Evolutionary conservation across 1,284 basidiomycete genomes (phyloP), one percentile per base, ranked within the genome.

Genomic region (Ceratobasidium sp.): DNA sequence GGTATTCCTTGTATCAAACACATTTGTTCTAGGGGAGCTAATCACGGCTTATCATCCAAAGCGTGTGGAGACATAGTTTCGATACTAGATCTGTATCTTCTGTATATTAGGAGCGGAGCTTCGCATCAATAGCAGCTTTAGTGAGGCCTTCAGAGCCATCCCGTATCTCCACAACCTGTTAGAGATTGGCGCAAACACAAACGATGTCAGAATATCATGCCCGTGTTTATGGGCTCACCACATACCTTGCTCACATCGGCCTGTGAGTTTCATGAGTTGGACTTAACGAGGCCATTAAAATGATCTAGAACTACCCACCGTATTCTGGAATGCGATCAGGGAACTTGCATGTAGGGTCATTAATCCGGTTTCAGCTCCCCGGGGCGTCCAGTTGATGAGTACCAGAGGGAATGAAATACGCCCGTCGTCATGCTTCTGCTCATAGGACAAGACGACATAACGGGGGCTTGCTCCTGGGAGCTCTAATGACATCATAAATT

Each of bases 401-500:
- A 92, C 86, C 14, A 95, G 81, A 1, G 92, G 92, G 75, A 89
- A 94, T 0, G 91, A 94, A 70, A 83, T 87, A 41, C 95, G 83
- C 2, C 95, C 95, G 74, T 98, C 95, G 4, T 76, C 77, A 77
- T 96, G 92, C 50, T 83, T 82, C 23, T 95, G 83, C 75, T 92
- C 89, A 75, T 95, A 91, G 14, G 91, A 92, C 30, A 91, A 80
- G 21, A 98, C 77, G 53, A 97, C 85, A 76, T 93, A 97, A 73
- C 95, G 85, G 9, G 95, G 95, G 4, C 89, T 85, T 77, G 91
- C 91, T 78, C 93, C 93, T 0, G 95, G 95, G 5, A 98, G 82
- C 75, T 96, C 95, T 95, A 73, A 8, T 49, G 44, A n/a, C 8
- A 8, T 30, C 59, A 27, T 62, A 52, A 56, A 41, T 44, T 39